A percentile compares a stretch with the other conserved stretches of the same genome.
Conservation (phyloP, 805 yeast genomes). For the Candida koratica region DNA sequence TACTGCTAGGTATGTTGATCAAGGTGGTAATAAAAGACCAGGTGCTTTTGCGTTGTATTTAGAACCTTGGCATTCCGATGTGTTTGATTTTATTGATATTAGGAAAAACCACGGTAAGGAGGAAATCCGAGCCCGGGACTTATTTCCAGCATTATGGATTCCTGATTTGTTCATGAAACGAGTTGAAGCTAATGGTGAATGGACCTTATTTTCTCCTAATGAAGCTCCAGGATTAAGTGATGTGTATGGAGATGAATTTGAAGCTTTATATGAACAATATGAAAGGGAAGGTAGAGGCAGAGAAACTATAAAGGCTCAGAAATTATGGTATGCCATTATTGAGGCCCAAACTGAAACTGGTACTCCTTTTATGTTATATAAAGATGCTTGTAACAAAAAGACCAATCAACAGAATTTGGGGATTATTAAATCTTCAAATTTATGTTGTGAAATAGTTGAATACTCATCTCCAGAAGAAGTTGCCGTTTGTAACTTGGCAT, state of each 20-base stretch:
- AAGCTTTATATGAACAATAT: conserved; percentile 47
- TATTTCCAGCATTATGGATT: conserved; percentile 61
- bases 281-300: conserved; percentile 50
- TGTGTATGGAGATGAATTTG: conserved; percentile 54
- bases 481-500: conserved; percentile 61
- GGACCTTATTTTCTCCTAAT: conserved; percentile 59
- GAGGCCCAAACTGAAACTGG: conserved; percentile 66
- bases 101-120: conserved; percentile 64
- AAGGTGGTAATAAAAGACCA: conserved; percentile 64
- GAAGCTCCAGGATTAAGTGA: conserved; percentile 57
- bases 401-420: conserved; percentile 61
- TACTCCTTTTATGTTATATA: conserved; percentile 61
- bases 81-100: conserved; percentile 55
- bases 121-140: conserved; percentile 59
- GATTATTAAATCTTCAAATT: conserved; percentile 55
- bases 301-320: conserved; percentile 52
- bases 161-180: conserved; percentile 61
- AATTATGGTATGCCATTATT: conserved; percentile 56
- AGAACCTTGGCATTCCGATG: conserved; percentile 64
- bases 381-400: conserved; percentile 58
- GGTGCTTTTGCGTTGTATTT: conserved; percentile 60
- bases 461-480: conserved; percentile 56
- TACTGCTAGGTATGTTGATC: conserved; percentile 62
- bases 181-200: conserved; percentile 51
- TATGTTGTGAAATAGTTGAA: conserved; percentile 63